Base-by-base conservation (phyloP, 192 early-diverging fungal genomes). In the Phycomyces blakesleeanus region DNA sequence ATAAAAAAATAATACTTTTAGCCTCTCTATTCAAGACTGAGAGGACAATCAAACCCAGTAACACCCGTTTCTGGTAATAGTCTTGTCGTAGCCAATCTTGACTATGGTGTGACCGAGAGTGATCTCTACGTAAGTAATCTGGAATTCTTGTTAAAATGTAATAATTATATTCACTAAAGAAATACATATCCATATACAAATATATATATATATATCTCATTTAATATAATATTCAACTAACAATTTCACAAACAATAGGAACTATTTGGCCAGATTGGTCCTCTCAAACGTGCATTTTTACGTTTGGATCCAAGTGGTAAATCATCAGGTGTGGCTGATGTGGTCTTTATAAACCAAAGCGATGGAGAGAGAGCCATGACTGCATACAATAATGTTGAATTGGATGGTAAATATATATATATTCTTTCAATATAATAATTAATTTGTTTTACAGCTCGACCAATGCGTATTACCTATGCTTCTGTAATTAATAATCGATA, bases 111-210 rank as follows among this genome's bases (percentile, higher is more conserved):
- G n/a, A 78, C 76, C 27, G 67, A 80, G 66, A 76, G 78, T 50
- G 81, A 83, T 63, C 75, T 83, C 59, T 69, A 80, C 62, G 81
- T 83, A 61, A 40, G 49, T n/a, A n/a, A n/a, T n/a, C n/a, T n/a
- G n/a, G n/a, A n/a, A n/a, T n/a, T n/a, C n/a, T n/a, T n/a, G n/a
- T n/a, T n/a, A n/a, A n/a, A n/a, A n/a, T n/a, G n/a, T n/a, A n/a
- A n/a, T n/a, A n/a, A n/a, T n/a, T n/a, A n/a, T n/a, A n/a, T n/a
- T n/a, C n/a, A n/a, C n/a, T n/a, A n/a, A n/a, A n/a, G n/a, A n/a
- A n/a, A n/a, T n/a, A n/a, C n/a, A n/a, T n/a, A n/a, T n/a, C n/a
- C n/a, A n/a, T n/a, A n/a, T n/a, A n/a, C n/a, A n/a, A n/a, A n/a
- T n/a, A n/a, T n/a, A n/a, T n/a, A n/a, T n/a, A n/a, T n/a, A n/a